Evolutionary conservation across 495 filamentous ascomycete genomes (phyloP).

Genomic region (Penicillium parvum): DNA sequence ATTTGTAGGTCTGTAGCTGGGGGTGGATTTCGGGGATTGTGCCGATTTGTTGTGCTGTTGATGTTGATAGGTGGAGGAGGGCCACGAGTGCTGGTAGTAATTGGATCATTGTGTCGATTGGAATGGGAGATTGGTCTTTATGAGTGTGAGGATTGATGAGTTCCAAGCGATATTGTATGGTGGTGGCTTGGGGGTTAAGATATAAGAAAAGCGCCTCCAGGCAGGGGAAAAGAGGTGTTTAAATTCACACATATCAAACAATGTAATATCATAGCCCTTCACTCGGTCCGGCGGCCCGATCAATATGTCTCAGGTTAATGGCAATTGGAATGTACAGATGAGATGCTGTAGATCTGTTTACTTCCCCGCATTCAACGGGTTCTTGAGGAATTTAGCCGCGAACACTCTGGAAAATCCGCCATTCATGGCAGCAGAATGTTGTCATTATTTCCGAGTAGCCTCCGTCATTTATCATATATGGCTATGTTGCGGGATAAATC

Average conservation of each 20-base stretch:
- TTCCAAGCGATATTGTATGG: neutral
- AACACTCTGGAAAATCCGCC: too few species aligned
- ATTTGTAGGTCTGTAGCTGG: constrained; percentile 36
- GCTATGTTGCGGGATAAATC: too few species aligned
- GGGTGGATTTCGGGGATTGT: constrained; percentile 30
- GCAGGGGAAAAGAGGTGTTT: neutral
- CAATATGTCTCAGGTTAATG: neutral
- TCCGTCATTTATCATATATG: too few species aligned
- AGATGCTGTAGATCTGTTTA: constrained; percentile 15
- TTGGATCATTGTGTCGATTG: constrained; percentile 2
- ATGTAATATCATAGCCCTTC: neutral
- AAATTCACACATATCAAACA: neutral
- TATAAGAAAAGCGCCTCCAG: neutral
- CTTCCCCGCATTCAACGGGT: constrained; percentile 6
- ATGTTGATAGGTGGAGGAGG: constrained; percentile 18
- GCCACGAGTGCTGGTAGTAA: constrained; percentile 1
- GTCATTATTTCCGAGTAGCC: too few species aligned
- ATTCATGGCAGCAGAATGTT: too few species aligned
- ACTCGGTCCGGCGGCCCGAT: neutral
- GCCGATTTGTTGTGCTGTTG: constrained; percentile 22
- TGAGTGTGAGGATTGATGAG: too few species aligned
- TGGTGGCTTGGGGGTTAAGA: neutral
- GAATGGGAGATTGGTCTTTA: too few species aligned
- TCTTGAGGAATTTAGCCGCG: constrained; percentile 8
- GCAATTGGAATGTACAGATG: constrained; percentile 5